Evolutionary conservation across 202 grass and related monocot species (phyloP).

Genomic region (Elaeis oleifera): DNA sequence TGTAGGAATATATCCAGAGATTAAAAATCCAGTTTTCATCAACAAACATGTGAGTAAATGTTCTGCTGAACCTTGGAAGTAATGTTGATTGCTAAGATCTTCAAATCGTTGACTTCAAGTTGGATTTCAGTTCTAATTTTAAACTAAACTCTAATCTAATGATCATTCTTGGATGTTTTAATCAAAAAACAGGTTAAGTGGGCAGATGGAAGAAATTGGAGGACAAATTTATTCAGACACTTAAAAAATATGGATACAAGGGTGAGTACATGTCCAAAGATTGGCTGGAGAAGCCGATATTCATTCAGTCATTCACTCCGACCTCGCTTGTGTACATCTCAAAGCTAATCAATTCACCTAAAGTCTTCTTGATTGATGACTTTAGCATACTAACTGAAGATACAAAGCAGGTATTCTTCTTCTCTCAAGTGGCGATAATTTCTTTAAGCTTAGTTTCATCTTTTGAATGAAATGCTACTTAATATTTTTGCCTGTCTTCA

Average conservation of each 20-base stretch:
- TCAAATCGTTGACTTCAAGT: too few species aligned
- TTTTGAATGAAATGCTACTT: too few species aligned
- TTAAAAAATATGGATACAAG: slow-evolving; percentile 48
- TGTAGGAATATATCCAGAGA: slow-evolving; percentile 47
- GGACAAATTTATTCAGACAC: slow-evolving; percentile 40
- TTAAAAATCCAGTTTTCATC: slow-evolving; percentile 50
- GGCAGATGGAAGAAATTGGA: slow-evolving; percentile 40
- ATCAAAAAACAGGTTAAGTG: slow-evolving; percentile 23
- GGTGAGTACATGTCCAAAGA: slow-evolving; percentile 29
- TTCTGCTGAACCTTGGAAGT: too few species aligned
- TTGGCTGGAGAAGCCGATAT: slow-evolving; percentile 22
- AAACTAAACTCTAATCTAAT: too few species aligned
- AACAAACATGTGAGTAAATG: slow-evolving; percentile 23
- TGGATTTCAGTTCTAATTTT: too few species aligned
- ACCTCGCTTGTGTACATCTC: slow-evolving; percentile 29
- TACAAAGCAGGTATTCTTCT: slow-evolving; percentile 25
- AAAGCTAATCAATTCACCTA: slow-evolving; percentile 29
- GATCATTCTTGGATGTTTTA: too few species aligned
- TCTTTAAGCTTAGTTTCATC: too few species aligned
- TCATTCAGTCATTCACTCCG: slow-evolving; percentile 46
- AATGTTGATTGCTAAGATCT: too few species aligned
- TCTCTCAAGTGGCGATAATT: too few species aligned
- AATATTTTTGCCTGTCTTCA: background rate
- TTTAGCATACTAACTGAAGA: slow-evolving; percentile 38
- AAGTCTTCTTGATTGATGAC: slow-evolving; percentile 42